Conservation (phyloP, 306 rosid species). For the Prunus armeniaca region DNA sequence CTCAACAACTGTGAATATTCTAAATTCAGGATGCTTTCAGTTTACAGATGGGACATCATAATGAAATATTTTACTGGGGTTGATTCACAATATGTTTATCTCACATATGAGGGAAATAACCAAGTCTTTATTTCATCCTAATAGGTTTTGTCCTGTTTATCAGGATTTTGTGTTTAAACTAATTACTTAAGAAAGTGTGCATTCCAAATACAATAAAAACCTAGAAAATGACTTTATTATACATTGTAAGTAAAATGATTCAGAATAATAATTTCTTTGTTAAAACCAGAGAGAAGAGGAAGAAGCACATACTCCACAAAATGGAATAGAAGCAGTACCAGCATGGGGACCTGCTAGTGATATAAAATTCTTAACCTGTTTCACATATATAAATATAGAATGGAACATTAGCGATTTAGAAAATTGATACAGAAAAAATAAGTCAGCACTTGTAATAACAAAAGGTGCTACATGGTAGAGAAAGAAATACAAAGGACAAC, state of each 20-base stretch:
- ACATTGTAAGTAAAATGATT: neutral
- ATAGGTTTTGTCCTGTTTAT: neutral
- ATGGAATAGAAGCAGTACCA: conserved; percentile 71
- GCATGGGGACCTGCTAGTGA: conserved; percentile 81
- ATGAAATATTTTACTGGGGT: neutral
- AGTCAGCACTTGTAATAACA: neutral
- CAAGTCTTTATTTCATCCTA: neutral
- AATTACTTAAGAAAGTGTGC: neutral
- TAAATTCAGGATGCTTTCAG: neutral
- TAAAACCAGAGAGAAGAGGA: conserved; percentile 7
- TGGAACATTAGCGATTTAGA: neutral
- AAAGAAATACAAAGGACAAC: too few species aligned
- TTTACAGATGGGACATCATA: neutral
- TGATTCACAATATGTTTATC: neutral
- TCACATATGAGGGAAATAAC: neutral
- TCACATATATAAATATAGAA: conserved; percentile 9
- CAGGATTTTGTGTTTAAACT: neutral
- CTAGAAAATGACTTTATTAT: neutral
- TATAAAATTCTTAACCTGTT: conserved; percentile 69
- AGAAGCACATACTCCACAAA: conserved; percentile 57
- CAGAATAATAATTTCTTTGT: neutral
- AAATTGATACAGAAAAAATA: neutral
- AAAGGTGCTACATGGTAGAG: too few species aligned
- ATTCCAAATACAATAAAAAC: neutral
- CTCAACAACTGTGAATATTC: neutral